Evolutionary conservation across 1,139 yeast genomes (phyloP).

Genomic region (Lodderomyces pseudojiufengensis): DNA sequence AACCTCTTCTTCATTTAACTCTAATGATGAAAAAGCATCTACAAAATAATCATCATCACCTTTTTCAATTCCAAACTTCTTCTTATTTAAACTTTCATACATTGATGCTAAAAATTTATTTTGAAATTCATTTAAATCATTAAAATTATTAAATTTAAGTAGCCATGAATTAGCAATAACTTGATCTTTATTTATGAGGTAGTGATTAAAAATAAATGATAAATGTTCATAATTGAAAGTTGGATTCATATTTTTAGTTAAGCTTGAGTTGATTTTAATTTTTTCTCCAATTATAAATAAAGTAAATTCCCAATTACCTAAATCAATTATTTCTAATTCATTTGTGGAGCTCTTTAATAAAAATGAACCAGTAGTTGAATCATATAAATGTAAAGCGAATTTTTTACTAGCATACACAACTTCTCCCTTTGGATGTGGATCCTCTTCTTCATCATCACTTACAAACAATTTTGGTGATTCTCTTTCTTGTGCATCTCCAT

Average conservation of each 20-base stretch:
- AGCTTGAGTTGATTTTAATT: constrained; percentile 36
- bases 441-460: constrained; percentile 7
- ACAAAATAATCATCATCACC: constrained; percentile 22
- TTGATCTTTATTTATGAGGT: constrained; percentile 18
- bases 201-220: constrained; percentile 66
- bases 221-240: constrained; percentile 54
- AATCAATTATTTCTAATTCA: constrained; percentile 38
- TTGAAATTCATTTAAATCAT: constrained; percentile 50
- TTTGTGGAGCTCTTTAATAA: constrained; percentile 31
- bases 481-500: constrained; percentile 1
- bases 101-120: constrained; percentile 45
- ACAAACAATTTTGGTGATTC: constrained; percentile 6
- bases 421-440: constrained; percentile 13
- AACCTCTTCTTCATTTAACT: constrained; percentile 24
- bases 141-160: constrained; percentile 46
- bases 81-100: constrained; percentile 59
- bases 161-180: constrained; percentile 57
- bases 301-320: constrained; percentile 52
- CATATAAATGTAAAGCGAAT: constrained; percentile 49
- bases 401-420: constrained; percentile 14
- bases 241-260: constrained; percentile 58
- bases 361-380: constrained; percentile 51
- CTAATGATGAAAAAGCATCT: constrained; percentile 28
- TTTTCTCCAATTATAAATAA: constrained; percentile 33
- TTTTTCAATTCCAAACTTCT: constrained; percentile 37